phyloP scores from a whole-genome alignment of 345 rosid species.

The Eutrema heterophyllum region DNA sequence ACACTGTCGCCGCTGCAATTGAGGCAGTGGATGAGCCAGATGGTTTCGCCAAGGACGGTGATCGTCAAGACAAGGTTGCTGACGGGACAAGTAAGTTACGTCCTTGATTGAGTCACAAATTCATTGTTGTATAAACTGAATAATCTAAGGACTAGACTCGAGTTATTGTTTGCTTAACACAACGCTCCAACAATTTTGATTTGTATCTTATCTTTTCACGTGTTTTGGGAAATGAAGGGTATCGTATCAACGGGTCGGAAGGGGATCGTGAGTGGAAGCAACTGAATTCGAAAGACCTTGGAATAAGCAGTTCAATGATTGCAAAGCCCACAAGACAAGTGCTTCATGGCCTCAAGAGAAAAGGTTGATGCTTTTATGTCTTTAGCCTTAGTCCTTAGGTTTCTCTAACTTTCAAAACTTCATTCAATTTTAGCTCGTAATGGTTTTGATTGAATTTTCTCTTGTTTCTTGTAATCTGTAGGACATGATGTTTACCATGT shows the following conservation, averaged over 20 bases:
- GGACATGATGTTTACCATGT: slow-evolving; percentile 92
- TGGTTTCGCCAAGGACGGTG: slow-evolving; percentile 17
- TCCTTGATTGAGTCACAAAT: not conserved
- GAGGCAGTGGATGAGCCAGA: slow-evolving; percentile 46
- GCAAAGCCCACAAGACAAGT: slow-evolving; percentile 45
- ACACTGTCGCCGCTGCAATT: slow-evolving; percentile 41
- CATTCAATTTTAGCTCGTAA: not conserved
- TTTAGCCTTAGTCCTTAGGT: not conserved
- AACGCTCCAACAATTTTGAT: not conserved
- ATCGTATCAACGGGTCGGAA: slow-evolving; percentile 23
- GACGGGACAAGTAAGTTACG: slow-evolving; percentile 21
- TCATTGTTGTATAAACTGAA: not conserved
- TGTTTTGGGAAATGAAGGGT: slow-evolving; percentile 2
- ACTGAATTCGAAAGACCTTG: slow-evolving; percentile 44
- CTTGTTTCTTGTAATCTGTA: slow-evolving; percentile 14
- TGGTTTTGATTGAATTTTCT: not conserved
- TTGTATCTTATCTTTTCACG: not conserved
- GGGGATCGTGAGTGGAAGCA: slow-evolving; percentile 46
- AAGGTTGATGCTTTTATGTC: slow-evolving; percentile 34
- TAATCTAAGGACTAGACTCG: not conserved
- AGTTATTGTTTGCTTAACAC: not conserved
- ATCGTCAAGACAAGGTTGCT: slow-evolving; percentile 11
- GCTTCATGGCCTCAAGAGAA: slow-evolving; percentile 48
- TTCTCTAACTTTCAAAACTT: not conserved
- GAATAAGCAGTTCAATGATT: slow-evolving; percentile 45